phyloP scores from a whole-genome alignment of 495 filamentous ascomycete genomes.

The Paragyromitra xinjiangensis region DNA sequence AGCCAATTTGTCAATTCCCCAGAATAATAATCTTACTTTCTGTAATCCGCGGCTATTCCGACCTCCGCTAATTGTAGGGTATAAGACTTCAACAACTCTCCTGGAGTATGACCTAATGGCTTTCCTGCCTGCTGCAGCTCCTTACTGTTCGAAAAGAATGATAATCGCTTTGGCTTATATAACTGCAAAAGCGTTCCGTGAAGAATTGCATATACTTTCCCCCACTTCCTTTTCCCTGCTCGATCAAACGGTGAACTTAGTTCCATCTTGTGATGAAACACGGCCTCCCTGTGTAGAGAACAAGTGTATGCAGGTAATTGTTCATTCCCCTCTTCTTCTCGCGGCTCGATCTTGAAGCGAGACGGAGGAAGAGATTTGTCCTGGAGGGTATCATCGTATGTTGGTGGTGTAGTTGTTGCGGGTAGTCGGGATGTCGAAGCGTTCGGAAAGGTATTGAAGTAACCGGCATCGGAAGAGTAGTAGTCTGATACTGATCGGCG shows the following conservation, averaged over 20 bases:
- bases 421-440: constrained; percentile 17
- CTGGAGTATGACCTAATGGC: constrained; percentile 50
- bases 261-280: constrained; percentile 68
- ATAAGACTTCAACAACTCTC: constrained; percentile 65
- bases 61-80: constrained; percentile 72
- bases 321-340: constrained; percentile 62
- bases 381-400: constrained; percentile 51
- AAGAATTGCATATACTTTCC: constrained; percentile 66
- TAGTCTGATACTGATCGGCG: constrained; percentile 44
- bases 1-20: background rate
- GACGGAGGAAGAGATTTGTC: constrained; percentile 49
- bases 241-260: constrained; percentile 66
- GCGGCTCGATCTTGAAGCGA: constrained; percentile 59
- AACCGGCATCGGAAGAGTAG: constrained; percentile 34
- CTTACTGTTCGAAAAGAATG: constrained; percentile 37
- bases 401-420: constrained; percentile 39
- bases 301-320: constrained; percentile 66
- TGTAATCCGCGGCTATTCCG: constrained; percentile 70
- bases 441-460: constrained; percentile 45
- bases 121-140: constrained; percentile 18
- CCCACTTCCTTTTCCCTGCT: constrained; percentile 66
- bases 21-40: constrained; percentile 62
- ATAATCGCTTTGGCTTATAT: constrained; percentile 62
- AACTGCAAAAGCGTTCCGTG: constrained; percentile 69
- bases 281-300: constrained; percentile 64